A percentile compares a stretch with the other conserved stretches of the same genome.
Evolutionary conservation across 2,329 filamentous ascomycete genomes (phyloP).

Genomic region (Ophiocordyceps polyrhachis-furcata): DNA sequence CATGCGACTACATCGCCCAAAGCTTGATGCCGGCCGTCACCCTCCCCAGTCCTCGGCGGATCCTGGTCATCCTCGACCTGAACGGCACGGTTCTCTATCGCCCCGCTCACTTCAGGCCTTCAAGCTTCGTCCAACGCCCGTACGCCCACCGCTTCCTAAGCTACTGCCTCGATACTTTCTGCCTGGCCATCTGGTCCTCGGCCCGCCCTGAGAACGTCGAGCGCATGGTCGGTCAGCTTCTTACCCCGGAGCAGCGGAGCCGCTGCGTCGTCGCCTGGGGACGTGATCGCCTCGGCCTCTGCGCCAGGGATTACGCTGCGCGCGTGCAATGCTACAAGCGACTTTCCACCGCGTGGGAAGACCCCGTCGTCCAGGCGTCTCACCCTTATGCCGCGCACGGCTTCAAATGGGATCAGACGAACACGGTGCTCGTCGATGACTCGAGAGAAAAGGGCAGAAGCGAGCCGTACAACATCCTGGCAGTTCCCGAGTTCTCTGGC

Average conservation of each 20-base stretch:
- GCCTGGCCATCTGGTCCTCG: constrained; percentile 82
- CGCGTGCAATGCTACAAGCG: constrained; percentile 85
- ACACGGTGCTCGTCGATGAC: constrained; percentile 85
- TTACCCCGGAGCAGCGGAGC: constrained; percentile 32
- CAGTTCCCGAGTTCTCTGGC: constrained; percentile 59
- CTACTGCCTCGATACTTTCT: constrained; percentile 57
- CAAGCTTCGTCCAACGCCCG: constrained; percentile 46
- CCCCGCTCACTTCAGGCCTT: constrained; percentile 27
- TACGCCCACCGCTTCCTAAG: constrained; percentile 49
- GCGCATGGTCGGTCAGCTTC: constrained; percentile 45
- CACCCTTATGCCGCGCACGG: constrained; percentile 23
- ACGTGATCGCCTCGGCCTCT: constrained; percentile 57
- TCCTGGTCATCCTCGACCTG: constrained; percentile 77
- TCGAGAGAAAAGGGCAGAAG: constrained; percentile 58
- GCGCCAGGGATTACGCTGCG: constrained; percentile 38
- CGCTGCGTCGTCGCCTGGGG: constrained; percentile 56
- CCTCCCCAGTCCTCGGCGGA: constrained; percentile 31
- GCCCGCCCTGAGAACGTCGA: constrained; percentile 55
- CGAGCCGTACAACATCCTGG: constrained; percentile 69
- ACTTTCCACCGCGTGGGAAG: constrained; percentile 51
- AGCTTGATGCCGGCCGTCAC: constrained; percentile 24
- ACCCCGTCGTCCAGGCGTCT: constrained; percentile 21
- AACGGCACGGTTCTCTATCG: constrained; percentile 81
- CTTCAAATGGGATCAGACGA: constrained; percentile 54
- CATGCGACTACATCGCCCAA: constrained; percentile 38